Base-by-base conservation (phyloP, 805 yeast genomes). In the Candida corydali region DNA sequence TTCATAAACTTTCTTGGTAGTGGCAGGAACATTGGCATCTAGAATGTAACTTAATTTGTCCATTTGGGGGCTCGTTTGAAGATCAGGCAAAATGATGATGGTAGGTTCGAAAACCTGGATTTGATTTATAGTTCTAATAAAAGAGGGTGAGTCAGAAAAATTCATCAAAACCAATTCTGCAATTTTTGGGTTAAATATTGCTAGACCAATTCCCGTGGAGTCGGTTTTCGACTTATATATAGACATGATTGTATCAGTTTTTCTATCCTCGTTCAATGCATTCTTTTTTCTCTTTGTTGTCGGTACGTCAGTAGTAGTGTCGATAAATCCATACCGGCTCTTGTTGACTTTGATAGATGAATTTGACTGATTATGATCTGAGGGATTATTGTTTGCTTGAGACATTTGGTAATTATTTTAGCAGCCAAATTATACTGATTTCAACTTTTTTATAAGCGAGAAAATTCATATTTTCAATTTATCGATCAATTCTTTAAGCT, bases 111-210 rank as follows among this genome's bases (percentile, higher is more conserved):
- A 34, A n/a, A 41, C 36, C 17, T 26, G 22, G 3, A 41, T 16
- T 20, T 34, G 36, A 26, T 37, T 38, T 3, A 41, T 17, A 5
- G 41, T 41, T 29, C 41, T 31, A 5, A 29, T 26, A 30, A 29
- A 41, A 5, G 43, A 17, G 12, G 28, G 39, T 2, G 44, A 41
- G 25, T 41, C 44, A 18, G 17, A 14, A 19, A 34, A 41, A 17
- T 19, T 32, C 24, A 27, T 7, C 31, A 34, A 25, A 18, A 6
- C 19, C 14, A 38, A 26, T 18, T 41, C 35, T 19, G 27, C n/a
- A 4, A 32, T 27, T 23, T 17, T 22, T 14, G 30, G 11, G 28
- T 35, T 26, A 10, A 34, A 20, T 16, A 34, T 23, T 17, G 35
- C 38, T 10, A 38, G 4, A 5, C 41, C 38, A 5, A 34, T 23